Conservation (phyloP, 164 flowering plant species). For the Stephania yunnanensis region DNA sequence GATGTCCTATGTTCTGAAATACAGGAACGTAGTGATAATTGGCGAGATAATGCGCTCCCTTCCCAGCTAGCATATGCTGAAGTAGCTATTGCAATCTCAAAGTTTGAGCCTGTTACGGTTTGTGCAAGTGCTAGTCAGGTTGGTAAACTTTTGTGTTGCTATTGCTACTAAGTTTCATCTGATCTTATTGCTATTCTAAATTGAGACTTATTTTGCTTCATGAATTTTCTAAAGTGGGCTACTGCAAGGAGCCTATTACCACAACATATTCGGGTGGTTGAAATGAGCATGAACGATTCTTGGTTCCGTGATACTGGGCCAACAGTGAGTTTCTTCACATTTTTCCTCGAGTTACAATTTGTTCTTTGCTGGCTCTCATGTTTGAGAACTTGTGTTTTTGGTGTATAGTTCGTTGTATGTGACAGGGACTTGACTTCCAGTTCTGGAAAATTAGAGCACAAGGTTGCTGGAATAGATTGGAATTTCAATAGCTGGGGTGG, state of each 20-base stretch:
- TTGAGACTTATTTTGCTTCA: not conserved
- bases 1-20: slow-evolving; percentile 4
- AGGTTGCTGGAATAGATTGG: slow-evolving; percentile 93
- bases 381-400: slow-evolving; percentile 9
- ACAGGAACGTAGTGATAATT: slow-evolving; percentile 84
- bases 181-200: not conserved
- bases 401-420: slow-evolving; percentile 58
- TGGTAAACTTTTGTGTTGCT: slow-evolving; percentile 5
- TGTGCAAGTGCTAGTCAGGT: slow-evolving; percentile 86
- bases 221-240: slow-evolving; percentile 47
- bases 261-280: slow-evolving; percentile 58
- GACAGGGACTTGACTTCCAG: slow-evolving; percentile 25
- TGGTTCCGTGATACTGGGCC: slow-evolving; percentile 97
- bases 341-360: not conserved
- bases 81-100: slow-evolving; percentile 76
- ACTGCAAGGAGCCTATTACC: slow-evolving; percentile 72
- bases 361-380: slow-evolving; percentile 1
- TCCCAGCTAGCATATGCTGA: slow-evolving; percentile 58
- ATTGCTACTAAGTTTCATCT: not conserved
- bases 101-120: slow-evolving; percentile 83
- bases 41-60: slow-evolving; percentile 66
- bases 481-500: slow-evolving; percentile 93
- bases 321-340: slow-evolving; percentile 52
- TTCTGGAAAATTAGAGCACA: slow-evolving; percentile 19
- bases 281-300: slow-evolving; percentile 88